Percentiles rank a stretch among this genome's conserved stretches.
phyloP scores from a whole-genome alignment of 768 basidiomycete genomes.

The Leucogyrophana mollusca region DNA sequence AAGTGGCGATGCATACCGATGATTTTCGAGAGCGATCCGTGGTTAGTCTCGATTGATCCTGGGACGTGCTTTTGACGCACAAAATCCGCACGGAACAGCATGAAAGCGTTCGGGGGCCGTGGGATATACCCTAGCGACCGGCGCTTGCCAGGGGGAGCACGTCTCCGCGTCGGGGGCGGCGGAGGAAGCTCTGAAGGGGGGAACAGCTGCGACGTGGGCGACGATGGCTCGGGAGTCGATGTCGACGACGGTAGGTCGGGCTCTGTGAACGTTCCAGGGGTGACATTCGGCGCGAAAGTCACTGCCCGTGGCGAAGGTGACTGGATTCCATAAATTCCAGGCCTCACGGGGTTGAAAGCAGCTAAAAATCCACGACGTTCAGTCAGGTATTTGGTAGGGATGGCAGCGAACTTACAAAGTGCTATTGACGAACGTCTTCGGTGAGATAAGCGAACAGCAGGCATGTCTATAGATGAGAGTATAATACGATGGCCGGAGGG shows the following conservation, averaged over 20 bases:
- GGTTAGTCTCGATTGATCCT: slow-evolving; percentile 49
- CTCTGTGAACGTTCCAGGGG: slow-evolving; percentile 49
- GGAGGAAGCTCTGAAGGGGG: slow-evolving; percentile 48
- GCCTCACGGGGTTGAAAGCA: slow-evolving; percentile 42
- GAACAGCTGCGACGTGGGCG: slow-evolving; percentile 44
- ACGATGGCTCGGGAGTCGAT: slow-evolving; percentile 26
- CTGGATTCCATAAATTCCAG: slow-evolving; percentile 51
- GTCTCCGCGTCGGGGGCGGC: slow-evolving; percentile 40
- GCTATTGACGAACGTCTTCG: slow-evolving; percentile 42
- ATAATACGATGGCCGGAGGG: slow-evolving; percentile 9
- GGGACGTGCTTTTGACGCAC: slow-evolving; percentile 47
- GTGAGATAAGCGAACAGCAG: slow-evolving; percentile 33
- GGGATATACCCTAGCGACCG: slow-evolving; percentile 47
- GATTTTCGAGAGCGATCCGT: slow-evolving; percentile 49
- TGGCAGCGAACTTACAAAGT: slow-evolving; percentile 21
- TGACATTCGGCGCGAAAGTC: slow-evolving; percentile 64
- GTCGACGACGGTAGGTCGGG: slow-evolving; percentile 22
- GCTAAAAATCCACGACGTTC: slow-evolving; percentile 1
- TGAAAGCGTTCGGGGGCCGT: slow-evolving; percentile 32
- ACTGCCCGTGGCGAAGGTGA: slow-evolving; percentile 46
- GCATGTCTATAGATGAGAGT: slow-evolving; percentile 28
- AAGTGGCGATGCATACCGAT: slow-evolving; percentile 26
- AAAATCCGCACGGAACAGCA: slow-evolving; percentile 36
- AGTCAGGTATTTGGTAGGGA: not conserved
- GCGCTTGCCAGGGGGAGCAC: slow-evolving; percentile 60